Evolutionary conservation across 2,329 filamentous ascomycete species (phyloP).

Genomic region (Phaeosphaeriaceae sp.): DNA sequence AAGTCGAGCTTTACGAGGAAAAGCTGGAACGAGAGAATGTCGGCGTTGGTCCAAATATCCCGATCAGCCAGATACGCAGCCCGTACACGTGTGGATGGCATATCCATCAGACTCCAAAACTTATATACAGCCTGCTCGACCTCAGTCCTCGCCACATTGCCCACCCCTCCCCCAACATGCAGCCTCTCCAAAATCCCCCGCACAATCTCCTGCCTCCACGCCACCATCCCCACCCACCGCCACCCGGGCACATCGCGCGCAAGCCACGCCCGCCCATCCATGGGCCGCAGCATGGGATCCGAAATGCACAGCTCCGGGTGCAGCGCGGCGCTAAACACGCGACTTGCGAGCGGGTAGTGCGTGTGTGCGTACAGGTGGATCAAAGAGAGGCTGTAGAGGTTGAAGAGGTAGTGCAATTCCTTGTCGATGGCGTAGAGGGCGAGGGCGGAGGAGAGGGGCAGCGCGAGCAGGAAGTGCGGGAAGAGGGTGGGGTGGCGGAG

Average conservation of each 20-base stretch:
- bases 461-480: constrained; percentile 39
- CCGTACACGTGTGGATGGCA: constrained; percentile 64
- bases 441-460: constrained; percentile 30
- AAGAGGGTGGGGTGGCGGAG: constrained; percentile 46
- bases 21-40: constrained; percentile 68
- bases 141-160: too few species aligned
- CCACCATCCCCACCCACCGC: constrained; percentile 72
- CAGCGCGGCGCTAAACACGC: constrained; percentile 67
- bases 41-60: constrained; percentile 63
- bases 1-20: constrained; percentile 77
- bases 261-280: constrained; percentile 44
- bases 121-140: constrained; percentile 62
- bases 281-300: constrained; percentile 63
- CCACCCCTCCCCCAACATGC: constrained; percentile 46
- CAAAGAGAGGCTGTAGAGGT: constrained; percentile 62
- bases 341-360: constrained; percentile 63
- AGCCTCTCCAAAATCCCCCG: constrained; percentile 59
- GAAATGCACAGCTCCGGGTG: constrained; percentile 65
- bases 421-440: constrained; percentile 50
- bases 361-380: constrained; percentile 63
- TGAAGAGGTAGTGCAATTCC: constrained; percentile 47
- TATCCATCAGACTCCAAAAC: constrained; percentile 77
- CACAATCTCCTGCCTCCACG: constrained; percentile 52
- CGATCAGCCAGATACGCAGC: constrained; percentile 61
- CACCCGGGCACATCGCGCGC: constrained; percentile 64